These are phyloP conservation scores for Suillus cothurnatus DNA, from an alignment of 768 basidiomycete species.

Conservation along the genomic window DNA sequence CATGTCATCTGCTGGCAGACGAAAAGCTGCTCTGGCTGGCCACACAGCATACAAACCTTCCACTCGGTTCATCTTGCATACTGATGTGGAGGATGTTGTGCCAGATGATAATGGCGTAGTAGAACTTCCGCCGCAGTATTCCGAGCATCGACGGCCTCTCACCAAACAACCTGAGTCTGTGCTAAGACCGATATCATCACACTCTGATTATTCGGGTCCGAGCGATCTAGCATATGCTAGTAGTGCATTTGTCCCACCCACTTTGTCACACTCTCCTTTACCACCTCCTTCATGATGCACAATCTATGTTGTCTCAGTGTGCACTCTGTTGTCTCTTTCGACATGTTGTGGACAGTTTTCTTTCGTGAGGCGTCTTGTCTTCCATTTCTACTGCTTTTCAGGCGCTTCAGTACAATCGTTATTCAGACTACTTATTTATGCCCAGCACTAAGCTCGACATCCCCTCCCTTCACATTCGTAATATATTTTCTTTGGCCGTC, in stretches of 20 bases:
- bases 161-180: background rate
- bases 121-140: slow-evolving; percentile 78
- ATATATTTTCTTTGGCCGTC: background rate
- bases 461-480: slow-evolving; percentile 9
- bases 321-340: background rate
- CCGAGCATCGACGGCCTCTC: slow-evolving; percentile 44
- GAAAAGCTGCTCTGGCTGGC: slow-evolving; percentile 61
- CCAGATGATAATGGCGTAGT: slow-evolving; percentile 55
- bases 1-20: slow-evolving; percentile 43
- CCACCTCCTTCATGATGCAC: slow-evolving; percentile 16
- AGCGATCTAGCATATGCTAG: slow-evolving; percentile 17
- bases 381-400: background rate
- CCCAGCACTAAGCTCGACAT: slow-evolving; percentile 6
- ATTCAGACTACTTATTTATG: slow-evolving; percentile 13
- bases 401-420: background rate
- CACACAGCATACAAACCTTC: slow-evolving; percentile 39
- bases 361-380: background rate
- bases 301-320: background rate
- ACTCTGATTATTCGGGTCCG: slow-evolving; percentile 9
- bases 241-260: slow-evolving; percentile 12
- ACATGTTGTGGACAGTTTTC: slow-evolving; percentile 5
- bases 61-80: slow-evolving; percentile 66
- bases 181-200: slow-evolving; percentile 19
- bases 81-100: slow-evolving; percentile 62
- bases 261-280: slow-evolving; percentile 10